These are phyloP conservation scores for Lipomyces lipofer DNA, from an alignment of 805 yeast species.

Conservation along the genomic window DNA sequence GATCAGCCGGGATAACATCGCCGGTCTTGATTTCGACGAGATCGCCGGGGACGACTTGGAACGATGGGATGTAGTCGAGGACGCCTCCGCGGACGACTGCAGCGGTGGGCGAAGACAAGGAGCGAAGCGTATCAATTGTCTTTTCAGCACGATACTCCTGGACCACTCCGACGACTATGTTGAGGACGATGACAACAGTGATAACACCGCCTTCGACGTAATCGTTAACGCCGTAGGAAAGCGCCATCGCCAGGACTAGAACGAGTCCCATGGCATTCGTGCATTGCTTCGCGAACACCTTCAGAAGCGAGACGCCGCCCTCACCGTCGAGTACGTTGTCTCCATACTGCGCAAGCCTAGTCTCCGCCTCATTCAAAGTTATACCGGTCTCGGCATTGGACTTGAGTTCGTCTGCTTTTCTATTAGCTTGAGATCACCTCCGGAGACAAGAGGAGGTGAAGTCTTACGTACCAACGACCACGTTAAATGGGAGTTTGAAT, in stretches of 20 bases:
- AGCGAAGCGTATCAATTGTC: constrained; percentile 72
- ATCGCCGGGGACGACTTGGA: constrained; percentile 73
- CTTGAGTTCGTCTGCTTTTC: constrained; percentile 35
- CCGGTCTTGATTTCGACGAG: constrained; percentile 63
- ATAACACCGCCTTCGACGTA: constrained; percentile 85
- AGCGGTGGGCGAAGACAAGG: constrained; percentile 71
- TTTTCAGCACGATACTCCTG: constrained; percentile 76
- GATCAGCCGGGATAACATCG: constrained; percentile 75
- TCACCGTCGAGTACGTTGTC: constrained; percentile 63
- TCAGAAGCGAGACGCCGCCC: constrained; percentile 52
- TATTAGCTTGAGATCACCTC: too few species aligned
- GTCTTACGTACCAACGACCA: constrained; percentile 17
- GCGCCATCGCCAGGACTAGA: constrained; percentile 39
- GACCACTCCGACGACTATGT: constrained; percentile 64
- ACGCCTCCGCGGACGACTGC: constrained; percentile 62
- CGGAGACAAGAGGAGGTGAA: not conserved
- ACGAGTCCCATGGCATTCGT: constrained; percentile 81
- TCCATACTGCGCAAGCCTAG: constrained; percentile 47
- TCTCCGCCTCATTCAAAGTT: constrained; percentile 39
- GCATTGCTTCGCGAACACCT: constrained; percentile 63
- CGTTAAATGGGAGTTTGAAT: constrained; percentile 6
- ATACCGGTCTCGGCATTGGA: constrained; percentile 55
- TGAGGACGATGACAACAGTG: constrained; percentile 62
- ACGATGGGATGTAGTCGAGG: constrained; percentile 58
- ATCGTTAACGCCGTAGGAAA: constrained; percentile 70